Conservation (phyloP, 2,329 filamentous ascomycete species). For the Epicoccum nigrum region DNA sequence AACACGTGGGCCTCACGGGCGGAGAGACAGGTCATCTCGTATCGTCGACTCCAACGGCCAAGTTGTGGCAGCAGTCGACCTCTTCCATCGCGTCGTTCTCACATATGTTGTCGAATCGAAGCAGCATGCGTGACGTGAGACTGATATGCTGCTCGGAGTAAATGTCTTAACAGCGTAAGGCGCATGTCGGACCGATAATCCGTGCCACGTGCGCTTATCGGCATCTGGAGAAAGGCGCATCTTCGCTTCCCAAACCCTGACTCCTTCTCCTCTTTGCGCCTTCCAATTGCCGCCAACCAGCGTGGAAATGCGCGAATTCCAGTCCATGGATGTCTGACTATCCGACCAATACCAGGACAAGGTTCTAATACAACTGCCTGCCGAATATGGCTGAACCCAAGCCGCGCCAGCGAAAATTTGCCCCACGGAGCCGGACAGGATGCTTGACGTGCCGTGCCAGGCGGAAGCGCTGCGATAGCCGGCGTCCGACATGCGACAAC, state of each 20-base stretch:
- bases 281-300: constrained; percentile 8
- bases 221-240: constrained; percentile 7
- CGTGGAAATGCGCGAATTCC: constrained; percentile 7
- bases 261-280: constrained; percentile 13
- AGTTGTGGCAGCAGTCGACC: neutral
- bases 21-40: constrained; percentile 18
- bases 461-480: constrained; percentile 44
- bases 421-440: constrained; percentile 44
- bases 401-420: constrained; percentile 45
- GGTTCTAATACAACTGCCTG: constrained; percentile 14
- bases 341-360: constrained; percentile 12
- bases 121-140: constrained; percentile 4
- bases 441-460: constrained; percentile 45
- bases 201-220: constrained; percentile 17
- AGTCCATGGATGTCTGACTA: constrained; percentile 18
- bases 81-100: constrained; percentile 3
- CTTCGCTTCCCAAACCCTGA: constrained; percentile 11
- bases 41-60: neutral
- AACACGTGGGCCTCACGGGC: constrained; percentile 24
- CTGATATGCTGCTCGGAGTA: constrained; percentile 7
- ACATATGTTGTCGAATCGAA: no score
- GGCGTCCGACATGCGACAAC: constrained; percentile 43
- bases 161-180: neutral
- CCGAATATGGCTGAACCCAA: constrained; percentile 41
- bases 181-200: constrained; percentile 7